A percentile compares a stretch with the other conserved stretches of the same genome.
Conservation (phyloP, 768 basidiomycete genomes). For the Russula ochroleuca region DNA sequence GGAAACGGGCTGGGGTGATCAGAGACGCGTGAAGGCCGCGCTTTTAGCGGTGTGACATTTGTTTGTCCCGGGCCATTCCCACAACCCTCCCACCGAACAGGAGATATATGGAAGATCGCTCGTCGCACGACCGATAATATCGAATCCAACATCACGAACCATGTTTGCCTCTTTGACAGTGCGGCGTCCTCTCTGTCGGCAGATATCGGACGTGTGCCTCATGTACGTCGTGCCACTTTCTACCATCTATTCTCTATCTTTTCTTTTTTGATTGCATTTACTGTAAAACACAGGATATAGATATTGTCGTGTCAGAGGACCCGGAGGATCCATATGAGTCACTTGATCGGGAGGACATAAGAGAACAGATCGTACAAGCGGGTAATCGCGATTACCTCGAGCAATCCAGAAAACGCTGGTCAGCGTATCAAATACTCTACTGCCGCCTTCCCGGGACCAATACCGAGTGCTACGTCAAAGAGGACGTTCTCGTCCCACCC, state of each 20-base stretch:
- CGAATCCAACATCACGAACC: background rate
- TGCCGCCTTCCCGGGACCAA: constrained; percentile 14
- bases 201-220: constrained; percentile 7
- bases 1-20: no score
- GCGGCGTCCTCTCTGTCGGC: constrained; percentile 11
- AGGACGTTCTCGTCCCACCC: constrained; percentile 19
- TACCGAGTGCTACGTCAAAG: background rate
- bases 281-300: constrained; percentile 5
- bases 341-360: background rate
- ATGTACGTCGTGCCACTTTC: background rate
- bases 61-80: no score
- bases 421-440: background rate
- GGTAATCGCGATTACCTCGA: constrained; percentile 14
- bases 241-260: background rate
- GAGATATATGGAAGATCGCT: constrained; percentile 19
- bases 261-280: background rate
- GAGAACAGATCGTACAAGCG: background rate
- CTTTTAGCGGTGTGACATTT: no score
- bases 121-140: constrained; percentile 17
- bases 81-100: constrained; percentile 5
- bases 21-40: no score
- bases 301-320: background rate
- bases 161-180: constrained; percentile 16
- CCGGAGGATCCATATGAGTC: background rate
- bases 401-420: background rate